phyloP scores from a whole-genome alignment of 2,329 filamentous ascomycete genomes.

The Pseudogymnoascus sp. region DNA sequence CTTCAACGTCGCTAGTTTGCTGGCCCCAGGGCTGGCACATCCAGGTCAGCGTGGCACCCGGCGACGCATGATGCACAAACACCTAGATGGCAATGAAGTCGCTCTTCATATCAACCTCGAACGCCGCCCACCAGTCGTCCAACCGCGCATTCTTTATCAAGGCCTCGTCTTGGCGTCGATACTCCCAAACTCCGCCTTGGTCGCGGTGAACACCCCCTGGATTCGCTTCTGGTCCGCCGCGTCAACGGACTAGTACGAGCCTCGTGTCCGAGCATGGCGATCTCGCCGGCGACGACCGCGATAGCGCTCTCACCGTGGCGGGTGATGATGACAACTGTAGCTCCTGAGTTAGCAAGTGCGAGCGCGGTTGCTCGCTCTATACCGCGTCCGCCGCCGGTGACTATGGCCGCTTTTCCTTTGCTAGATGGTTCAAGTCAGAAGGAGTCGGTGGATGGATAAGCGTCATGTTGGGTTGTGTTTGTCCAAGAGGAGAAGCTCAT shows the following conservation, averaged over 20 bases:
- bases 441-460: constrained; percentile 30
- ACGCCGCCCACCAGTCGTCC: constrained; percentile 10
- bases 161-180: constrained; percentile 12
- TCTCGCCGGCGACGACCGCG: neutral
- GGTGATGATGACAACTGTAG: constrained; percentile 23
- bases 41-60: constrained; percentile 10
- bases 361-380: constrained; percentile 31
- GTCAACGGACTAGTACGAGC: constrained; percentile 8
- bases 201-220: constrained; percentile 6
- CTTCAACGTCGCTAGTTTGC: constrained; percentile 12
- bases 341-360: constrained; percentile 30
- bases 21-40: neutral
- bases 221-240: neutral
- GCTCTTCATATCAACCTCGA: constrained; percentile 14
- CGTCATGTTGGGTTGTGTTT: constrained; percentile 19
- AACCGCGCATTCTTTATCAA: constrained; percentile 9
- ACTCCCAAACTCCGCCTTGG: constrained; percentile 8
- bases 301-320: neutral
- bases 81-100: constrained; percentile 12
- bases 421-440: constrained; percentile 15
- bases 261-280: neutral
- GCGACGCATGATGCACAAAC: constrained; percentile 2
- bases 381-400: constrained; percentile 32
- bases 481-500: constrained; percentile 1
- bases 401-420: constrained; percentile 28